Evolutionary conservation across 306 rosid genomes (phyloP), one percentile per base, ranked within the genome.

Genomic region (Corylus avellana): DNA sequence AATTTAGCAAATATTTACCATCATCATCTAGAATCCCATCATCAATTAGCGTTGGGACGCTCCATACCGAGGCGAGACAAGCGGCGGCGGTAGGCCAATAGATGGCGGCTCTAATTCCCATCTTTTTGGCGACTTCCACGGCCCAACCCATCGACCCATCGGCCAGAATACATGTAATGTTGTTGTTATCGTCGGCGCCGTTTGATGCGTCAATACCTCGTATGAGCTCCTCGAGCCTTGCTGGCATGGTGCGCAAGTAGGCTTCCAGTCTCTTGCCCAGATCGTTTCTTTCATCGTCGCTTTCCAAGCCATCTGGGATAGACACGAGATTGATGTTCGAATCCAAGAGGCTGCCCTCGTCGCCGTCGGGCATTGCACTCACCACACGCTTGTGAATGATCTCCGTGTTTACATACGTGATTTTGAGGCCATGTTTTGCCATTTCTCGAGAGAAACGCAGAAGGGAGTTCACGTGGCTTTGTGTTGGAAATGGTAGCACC

Each of bases 1-100:
- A 5, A 39, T 39, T 2, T 39, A 5, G 42, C 42, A 39, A 39
- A 39, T 39, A 39, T 39, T 82, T 75, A 80, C 92, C 89, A 72
- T 83, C 39, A 55, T 29, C 54, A 22, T 87, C 42, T 16, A 85
- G 66, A 37, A 89, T 61, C 2, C 82, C 88, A 67, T 89, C 70
- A 14, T 75, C 29, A 63, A 85, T 63, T 2, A 89, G 76, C 77
- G 9, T 80, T 2, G 86, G 89, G 7, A 81, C 35, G 50, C 51
- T 76, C 0, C 29, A 2, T 42, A 0, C 16, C 17, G 76, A 72
- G 3, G 58, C 79, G 20, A 81, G 48, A 2, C 71, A 8, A 55
- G 89, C 83, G 63, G 89, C 90, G 12, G 92, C 73, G 1, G 83
- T 82, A 37, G 94, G 83, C 86, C 85, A 86, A 16, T 86, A 79